Conservation (phyloP, 176 grass and related monocot species). For the Aechmea fasciata region DNA sequence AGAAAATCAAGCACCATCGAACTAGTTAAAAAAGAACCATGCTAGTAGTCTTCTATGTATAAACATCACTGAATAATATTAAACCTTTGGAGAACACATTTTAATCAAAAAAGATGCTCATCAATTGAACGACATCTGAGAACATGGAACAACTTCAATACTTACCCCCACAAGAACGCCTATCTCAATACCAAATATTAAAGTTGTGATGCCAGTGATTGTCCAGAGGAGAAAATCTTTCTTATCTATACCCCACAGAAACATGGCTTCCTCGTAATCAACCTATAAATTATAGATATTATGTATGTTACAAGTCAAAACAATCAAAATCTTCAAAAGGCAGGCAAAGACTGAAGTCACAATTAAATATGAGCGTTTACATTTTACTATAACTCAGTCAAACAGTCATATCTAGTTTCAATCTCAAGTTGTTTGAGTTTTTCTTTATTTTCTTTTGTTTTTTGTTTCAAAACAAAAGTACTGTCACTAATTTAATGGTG, state of each 20-base stretch:
- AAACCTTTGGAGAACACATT: neutral
- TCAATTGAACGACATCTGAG: neutral
- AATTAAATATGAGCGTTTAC: too few relatives aligned
- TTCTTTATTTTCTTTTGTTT: too few relatives aligned
- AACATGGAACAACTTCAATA: slow-evolving; percentile 3
- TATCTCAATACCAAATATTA: slow-evolving; percentile 90
- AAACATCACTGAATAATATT: neutral
- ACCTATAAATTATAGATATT: slow-evolving; percentile 41
- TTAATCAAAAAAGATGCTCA: neutral
- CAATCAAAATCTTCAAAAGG: slow-evolving; percentile 1
- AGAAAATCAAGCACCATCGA: neutral
- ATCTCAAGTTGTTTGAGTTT: too few relatives aligned
- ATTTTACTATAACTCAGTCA: too few relatives aligned
- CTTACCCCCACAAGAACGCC: slow-evolving; percentile 89
- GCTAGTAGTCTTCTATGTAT: too few relatives aligned
- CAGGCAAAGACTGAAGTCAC: neutral
- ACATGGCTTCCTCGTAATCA: slow-evolving; percentile 82
- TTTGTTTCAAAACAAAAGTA: too few relatives aligned
- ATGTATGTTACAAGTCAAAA: slow-evolving; percentile 15
- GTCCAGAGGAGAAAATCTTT: slow-evolving; percentile 95
- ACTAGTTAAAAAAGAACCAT: neutral
- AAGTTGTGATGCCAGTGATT: slow-evolving; percentile 64
- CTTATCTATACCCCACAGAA: slow-evolving; percentile 87
- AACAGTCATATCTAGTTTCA: too few relatives aligned
- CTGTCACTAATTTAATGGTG: too few relatives aligned